Evolutionary conservation across 2,329 filamentous ascomycete species (phyloP), one percentile per base, ranked within the genome.

Genomic region (Penicillium hordei): DNA sequence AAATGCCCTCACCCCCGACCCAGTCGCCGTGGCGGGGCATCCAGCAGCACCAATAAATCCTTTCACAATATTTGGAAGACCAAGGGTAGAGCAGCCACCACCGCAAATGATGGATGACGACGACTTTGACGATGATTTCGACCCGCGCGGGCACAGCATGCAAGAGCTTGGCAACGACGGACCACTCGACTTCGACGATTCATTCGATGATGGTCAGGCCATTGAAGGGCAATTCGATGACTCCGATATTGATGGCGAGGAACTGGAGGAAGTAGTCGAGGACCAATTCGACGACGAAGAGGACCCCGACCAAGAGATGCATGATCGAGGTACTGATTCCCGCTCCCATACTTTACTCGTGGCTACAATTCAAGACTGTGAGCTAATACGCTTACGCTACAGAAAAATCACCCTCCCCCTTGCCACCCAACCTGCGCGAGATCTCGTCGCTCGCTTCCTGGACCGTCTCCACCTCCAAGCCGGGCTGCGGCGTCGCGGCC

Each of bases 381-480:
- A 31, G 27, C 59, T 55, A 57, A 55, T 50, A 8, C 23, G 42
- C 17, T 46, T 17, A 1, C 4, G n/a, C 45, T 29, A 31, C 48
- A 76, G 75, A 73, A 42, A 70, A 67, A 62, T 71, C 72, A 0
- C 68, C 73, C 12, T 68, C 72, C 1, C 76, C 76, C 2, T 65
- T 76, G 12, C 75, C 76, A 3, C 67, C 69, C 3, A 75, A 76
- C 57, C 75, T 87, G 51, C 84, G 85, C 63, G 85, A 88, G 61
- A 87, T 88, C 62, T 86, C 83, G 52, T 85, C 83, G 2, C 78
- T 88, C 23, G 85, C 85, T n/a, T 86, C 83, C 33, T 88, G 85
- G 85, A 86, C 83, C 7, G 83, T 87, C 43, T 86, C 83, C 15
- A 83, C 82, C 17, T 79, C 80, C 58, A 88, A 88, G 68, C 85